Percentiles rank a stretch among this genome's conserved stretches.
These are phyloP conservation scores for Lyophyllum decastes DNA, from an alignment of 768 basidiomycete species.

Conservation along the genomic window DNA sequence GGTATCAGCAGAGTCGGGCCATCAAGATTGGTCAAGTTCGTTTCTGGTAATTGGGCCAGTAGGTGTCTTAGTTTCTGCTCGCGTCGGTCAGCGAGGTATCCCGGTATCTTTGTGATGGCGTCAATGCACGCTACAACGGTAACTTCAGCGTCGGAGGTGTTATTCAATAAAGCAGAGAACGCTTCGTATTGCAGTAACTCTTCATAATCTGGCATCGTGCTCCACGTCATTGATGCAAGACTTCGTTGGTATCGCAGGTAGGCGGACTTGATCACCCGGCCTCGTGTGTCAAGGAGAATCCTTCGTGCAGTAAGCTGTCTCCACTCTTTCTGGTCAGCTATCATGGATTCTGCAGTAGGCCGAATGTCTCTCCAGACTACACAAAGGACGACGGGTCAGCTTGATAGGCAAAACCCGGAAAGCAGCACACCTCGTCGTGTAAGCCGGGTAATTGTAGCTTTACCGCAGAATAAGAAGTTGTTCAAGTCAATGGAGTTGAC, in stretches of 20 bases:
- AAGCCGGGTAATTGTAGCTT: background rate
- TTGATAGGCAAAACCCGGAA: background rate
- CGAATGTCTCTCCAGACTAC: slow-evolving; percentile 3
- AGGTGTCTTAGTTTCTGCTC: background rate
- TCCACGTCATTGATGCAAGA: background rate
- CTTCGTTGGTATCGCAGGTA: background rate
- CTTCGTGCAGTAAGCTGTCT: background rate
- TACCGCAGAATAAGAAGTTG: too few relatives aligned
- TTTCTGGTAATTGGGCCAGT: background rate
- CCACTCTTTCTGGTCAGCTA: background rate
- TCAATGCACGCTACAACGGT: background rate
- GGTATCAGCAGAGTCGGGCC: too few relatives aligned
- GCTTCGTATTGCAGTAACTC: background rate
- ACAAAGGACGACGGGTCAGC: background rate
- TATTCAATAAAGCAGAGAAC: background rate
- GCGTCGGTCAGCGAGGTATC: background rate
- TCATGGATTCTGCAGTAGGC: background rate
- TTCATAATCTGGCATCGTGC: background rate
- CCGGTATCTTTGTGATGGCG: background rate
- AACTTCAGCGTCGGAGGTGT: background rate
- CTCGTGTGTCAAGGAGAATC: background rate
- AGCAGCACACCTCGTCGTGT: background rate
- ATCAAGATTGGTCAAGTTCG: too few relatives aligned
- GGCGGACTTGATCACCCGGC: background rate
- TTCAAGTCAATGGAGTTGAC: too few relatives aligned